A percentile compares a stretch with the other conserved stretches of the same genome.
These are phyloP conservation scores for Coniella lustricola DNA, from an alignment of 2,329 filamentous ascomycete genomes.

Conservation along the genomic window DNA sequence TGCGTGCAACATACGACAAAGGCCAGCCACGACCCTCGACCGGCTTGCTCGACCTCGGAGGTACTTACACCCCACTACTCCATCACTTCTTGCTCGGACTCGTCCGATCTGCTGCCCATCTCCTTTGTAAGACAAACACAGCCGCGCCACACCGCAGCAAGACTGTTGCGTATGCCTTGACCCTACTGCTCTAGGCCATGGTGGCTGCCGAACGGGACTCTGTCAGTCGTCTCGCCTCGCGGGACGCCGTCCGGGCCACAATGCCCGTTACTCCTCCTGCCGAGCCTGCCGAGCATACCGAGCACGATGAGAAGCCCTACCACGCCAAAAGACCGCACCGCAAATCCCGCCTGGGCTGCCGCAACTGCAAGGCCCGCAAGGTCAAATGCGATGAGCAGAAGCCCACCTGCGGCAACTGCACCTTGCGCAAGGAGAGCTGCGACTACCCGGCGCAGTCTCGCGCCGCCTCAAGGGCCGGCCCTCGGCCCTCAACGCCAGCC, in stretches of 20 bases:
- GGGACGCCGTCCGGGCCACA: not conserved
- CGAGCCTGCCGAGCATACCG: conserved; percentile 13
- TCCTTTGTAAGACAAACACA: too few relatives aligned
- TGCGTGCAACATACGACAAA: too few relatives aligned
- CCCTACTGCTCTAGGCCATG: conserved; percentile 5
- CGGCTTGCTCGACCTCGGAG: too few relatives aligned
- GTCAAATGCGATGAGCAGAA: conserved; percentile 48
- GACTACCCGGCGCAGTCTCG: conserved; percentile 30
- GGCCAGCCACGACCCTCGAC: too few relatives aligned
- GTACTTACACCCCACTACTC: too few relatives aligned
- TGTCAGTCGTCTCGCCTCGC: not conserved
- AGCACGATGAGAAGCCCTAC: conserved; percentile 28
- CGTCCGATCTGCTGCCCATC: not conserved
- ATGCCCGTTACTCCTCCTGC: conserved; percentile 1
- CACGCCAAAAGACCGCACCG: conserved; percentile 46
- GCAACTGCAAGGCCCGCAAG: conserved; percentile 48
- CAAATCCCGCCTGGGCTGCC: conserved; percentile 47
- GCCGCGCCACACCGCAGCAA: not conserved
- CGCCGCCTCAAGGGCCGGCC: not conserved
- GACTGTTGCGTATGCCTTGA: conserved; percentile 3
- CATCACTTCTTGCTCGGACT: too few relatives aligned
- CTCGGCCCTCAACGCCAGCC: conserved; percentile 1
- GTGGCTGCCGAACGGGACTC: conserved; percentile 2
- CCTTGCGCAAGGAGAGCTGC: conserved; percentile 40
- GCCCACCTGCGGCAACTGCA: conserved; percentile 44